Conservation (phyloP, 768 basidiomycete species). For the Lactarius hengduanensis region DNA sequence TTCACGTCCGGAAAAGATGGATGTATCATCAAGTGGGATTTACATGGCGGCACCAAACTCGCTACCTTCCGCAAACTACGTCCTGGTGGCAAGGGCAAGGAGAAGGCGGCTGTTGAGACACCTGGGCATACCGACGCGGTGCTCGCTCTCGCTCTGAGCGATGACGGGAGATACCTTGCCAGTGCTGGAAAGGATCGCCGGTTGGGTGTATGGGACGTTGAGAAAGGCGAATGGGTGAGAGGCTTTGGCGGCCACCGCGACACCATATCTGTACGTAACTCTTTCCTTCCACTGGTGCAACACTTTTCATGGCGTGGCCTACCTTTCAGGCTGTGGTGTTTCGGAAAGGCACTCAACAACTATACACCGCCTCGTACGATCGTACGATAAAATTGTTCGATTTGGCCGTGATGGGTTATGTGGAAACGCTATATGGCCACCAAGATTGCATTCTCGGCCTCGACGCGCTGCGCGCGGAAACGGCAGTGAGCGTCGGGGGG, state of each 20-base stretch:
- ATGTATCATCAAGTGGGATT: constrained; percentile 81
- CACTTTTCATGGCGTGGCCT: constrained; percentile 32
- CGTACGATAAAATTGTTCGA: constrained; percentile 91
- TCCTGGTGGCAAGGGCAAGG: constrained; percentile 48
- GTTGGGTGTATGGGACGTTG: constrained; percentile 84
- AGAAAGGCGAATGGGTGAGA: constrained; percentile 72
- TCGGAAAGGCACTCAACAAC: constrained; percentile 69
- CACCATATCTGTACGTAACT: constrained; percentile 58
- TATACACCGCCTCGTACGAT: constrained; percentile 80
- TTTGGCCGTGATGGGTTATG: constrained; percentile 78
- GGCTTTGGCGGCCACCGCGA: constrained; percentile 79
- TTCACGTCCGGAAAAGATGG: constrained; percentile 93
- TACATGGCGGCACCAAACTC: constrained; percentile 59
- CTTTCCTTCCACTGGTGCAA: constrained; percentile 40
- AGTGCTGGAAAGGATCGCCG: constrained; percentile 84
- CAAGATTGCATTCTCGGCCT: constrained; percentile 82
- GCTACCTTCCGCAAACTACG: constrained; percentile 61
- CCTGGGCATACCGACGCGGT: constrained; percentile 88
- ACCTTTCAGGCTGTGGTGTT: constrained; percentile 60
- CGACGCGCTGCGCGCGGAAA: constrained; percentile 80
- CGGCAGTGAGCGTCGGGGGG: constrained; percentile 83
- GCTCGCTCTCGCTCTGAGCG: constrained; percentile 76
- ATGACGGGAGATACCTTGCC: constrained; percentile 80
- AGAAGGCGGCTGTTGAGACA: constrained; percentile 51
- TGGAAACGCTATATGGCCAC: constrained; percentile 97